These are phyloP conservation scores for Ophiosphaerella korrae DNA, from an alignment of 2,329 filamentous ascomycete genomes.

Conservation along the genomic window DNA sequence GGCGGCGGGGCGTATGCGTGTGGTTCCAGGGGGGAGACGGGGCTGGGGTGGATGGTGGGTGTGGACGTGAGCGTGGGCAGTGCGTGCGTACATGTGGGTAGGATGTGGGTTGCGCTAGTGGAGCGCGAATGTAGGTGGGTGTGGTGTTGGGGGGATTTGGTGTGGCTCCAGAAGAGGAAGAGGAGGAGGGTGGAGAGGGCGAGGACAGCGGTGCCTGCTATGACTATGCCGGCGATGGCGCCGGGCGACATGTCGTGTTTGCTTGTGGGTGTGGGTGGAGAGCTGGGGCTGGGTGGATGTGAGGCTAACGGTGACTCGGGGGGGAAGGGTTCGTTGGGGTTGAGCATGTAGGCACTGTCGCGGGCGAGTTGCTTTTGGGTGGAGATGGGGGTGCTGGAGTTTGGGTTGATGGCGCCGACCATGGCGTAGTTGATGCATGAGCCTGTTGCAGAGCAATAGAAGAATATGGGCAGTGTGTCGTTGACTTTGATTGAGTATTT, in stretches of 20 bases:
- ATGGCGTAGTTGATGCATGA: slow-evolving; percentile 71
- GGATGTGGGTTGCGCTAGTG: slow-evolving; percentile 1
- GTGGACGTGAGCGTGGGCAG: background rate
- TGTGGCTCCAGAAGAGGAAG: slow-evolving; percentile 36
- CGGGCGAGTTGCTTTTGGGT: slow-evolving; percentile 31
- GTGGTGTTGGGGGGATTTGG: slow-evolving; percentile 26
- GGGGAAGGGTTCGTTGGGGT: slow-evolving; percentile 44
- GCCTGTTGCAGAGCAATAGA: slow-evolving; percentile 59
- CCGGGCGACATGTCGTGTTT: slow-evolving; percentile 36
- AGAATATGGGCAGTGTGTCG: slow-evolving; percentile 42
- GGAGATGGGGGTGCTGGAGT: slow-evolving; percentile 26
- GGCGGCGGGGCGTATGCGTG: too few relatives aligned
- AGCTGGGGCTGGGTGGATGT: background rate
- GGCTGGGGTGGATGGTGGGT: background rate
- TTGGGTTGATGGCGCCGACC: slow-evolving; percentile 76
- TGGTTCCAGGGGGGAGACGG: too few relatives aligned
- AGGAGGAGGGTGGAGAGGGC: slow-evolving; percentile 26
- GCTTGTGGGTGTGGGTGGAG: background rate
- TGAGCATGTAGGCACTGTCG: slow-evolving; percentile 35
- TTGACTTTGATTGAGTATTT: slow-evolving; percentile 37
- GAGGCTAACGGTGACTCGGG: slow-evolving; percentile 18
- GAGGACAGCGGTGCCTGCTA: slow-evolving; percentile 54
- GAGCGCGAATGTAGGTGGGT: slow-evolving; percentile 13
- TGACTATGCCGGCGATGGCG: slow-evolving; percentile 59
- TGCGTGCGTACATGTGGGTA: slow-evolving; percentile 1